phyloP scores from a whole-genome alignment of 2,329 filamentous ascomycete genomes.

The Waltergamsia citrina region DNA sequence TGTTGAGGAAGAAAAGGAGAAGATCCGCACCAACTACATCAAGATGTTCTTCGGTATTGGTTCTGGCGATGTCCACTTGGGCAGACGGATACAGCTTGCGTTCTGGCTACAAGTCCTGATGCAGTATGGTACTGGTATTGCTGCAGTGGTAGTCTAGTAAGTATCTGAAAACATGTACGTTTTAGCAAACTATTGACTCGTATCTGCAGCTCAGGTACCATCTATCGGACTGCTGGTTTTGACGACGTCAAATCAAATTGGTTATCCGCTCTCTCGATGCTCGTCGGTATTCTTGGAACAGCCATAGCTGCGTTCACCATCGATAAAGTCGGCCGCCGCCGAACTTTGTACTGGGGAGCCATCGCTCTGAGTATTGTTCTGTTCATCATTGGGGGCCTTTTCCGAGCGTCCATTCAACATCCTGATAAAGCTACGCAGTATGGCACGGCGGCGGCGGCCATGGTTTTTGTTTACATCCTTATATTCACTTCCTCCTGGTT shows the following conservation, averaged over 20 bases:
- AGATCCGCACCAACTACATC: constrained; percentile 26
- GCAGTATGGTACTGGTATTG: constrained; percentile 14
- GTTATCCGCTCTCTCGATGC: constrained; percentile 37
- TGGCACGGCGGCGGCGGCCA: constrained; percentile 17
- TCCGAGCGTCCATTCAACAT: constrained; percentile 9
- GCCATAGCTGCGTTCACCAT: constrained; percentile 34
- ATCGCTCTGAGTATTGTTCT: constrained; percentile 16
- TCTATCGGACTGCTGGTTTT: constrained; percentile 8
- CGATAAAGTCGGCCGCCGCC: constrained; percentile 23
- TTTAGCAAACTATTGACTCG: too few species aligned
- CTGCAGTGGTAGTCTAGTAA: constrained; percentile 19
- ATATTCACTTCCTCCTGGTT: constrained; percentile 19
- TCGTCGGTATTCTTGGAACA: constrained; percentile 38
- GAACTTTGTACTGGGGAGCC: constrained; percentile 23
- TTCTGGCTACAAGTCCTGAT: constrained; percentile 27
- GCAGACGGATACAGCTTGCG: constrained; percentile 26
- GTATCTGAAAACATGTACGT: too few species aligned
- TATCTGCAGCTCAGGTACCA: constrained; percentile 6
- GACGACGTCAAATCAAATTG: constrained; percentile 12
- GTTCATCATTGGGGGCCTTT: constrained; percentile 17
- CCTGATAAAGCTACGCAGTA: constrained; percentile 10
- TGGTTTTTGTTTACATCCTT: constrained; percentile 18
- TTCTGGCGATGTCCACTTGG: constrained; percentile 23
- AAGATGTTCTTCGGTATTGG: constrained; percentile 27
- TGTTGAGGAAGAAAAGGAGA: constrained; percentile 21